Evolutionary conservation across 2,329 filamentous ascomycete species (phyloP).

Genomic region (Elsinoe necatrix): DNA sequence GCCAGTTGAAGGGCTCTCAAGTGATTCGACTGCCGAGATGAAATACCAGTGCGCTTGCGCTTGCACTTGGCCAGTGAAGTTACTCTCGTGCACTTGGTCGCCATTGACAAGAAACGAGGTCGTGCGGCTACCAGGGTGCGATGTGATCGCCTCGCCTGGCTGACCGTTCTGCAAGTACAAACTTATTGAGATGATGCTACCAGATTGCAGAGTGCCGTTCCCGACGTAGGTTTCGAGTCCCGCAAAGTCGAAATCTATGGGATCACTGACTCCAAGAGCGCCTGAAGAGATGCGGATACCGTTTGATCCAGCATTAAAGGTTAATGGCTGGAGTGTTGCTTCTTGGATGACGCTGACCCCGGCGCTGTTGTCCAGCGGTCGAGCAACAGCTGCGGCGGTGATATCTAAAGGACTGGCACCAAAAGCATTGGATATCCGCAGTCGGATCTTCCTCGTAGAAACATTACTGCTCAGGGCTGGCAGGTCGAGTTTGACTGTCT

Average conservation of each 20-base stretch:
- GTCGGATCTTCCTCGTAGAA: conserved; percentile 40
- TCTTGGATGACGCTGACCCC: conserved; percentile 48
- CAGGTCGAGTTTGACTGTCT: conserved; percentile 55
- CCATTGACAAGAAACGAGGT: conserved; percentile 53
- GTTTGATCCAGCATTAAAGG: conserved; percentile 46
- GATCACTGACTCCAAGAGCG: conserved; percentile 53
- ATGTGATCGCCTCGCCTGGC: conserved; percentile 49
- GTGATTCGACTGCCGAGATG: conserved; percentile 50
- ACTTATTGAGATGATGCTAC: conserved; percentile 49
- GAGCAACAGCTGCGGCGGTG: conserved; percentile 49
- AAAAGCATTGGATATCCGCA: conserved; percentile 59
- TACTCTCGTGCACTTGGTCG: conserved; percentile 44
- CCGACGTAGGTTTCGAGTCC: conserved; percentile 2
- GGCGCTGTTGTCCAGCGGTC: conserved; percentile 46
- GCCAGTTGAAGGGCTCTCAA: conserved; percentile 36
- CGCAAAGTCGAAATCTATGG: conserved; percentile 41
- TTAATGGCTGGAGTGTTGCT: conserved; percentile 45
- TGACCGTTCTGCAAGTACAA: conserved; percentile 53
- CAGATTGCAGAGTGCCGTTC: conserved; percentile 34
- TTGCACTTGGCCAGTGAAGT: conserved; percentile 36
- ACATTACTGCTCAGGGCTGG: conserved; percentile 32
- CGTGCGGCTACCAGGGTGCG: conserved; percentile 57
- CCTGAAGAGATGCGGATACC: conserved; percentile 48
- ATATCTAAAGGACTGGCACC: conserved; percentile 53
- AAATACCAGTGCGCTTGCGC: conserved; percentile 46